A percentile compares a stretch with the other conserved stretches of the same genome.
Conservation (phyloP, 495 filamentous ascomycete genomes). For the Chaetomidium leptoderma region DNA sequence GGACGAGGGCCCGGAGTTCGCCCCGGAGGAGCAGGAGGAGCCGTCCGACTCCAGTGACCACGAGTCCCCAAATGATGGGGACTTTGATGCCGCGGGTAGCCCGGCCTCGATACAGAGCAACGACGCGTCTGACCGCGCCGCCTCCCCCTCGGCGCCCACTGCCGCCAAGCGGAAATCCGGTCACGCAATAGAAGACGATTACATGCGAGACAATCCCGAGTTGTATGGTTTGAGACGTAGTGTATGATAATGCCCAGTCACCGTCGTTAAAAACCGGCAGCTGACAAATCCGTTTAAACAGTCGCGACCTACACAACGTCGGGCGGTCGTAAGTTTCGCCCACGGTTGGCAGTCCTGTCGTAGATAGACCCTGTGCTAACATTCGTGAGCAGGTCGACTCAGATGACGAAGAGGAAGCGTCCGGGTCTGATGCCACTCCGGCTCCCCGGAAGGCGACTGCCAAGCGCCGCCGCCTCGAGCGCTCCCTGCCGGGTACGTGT, state of each 20-base stretch:
- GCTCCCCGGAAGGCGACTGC: slow-evolving; percentile 46
- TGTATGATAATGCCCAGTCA: slow-evolving; percentile 48
- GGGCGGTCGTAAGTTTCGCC: slow-evolving; percentile 46
- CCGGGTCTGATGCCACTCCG: slow-evolving; percentile 58
- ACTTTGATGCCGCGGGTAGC: slow-evolving; percentile 67
- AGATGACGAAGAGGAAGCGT: slow-evolving; percentile 70
- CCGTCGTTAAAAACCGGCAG: slow-evolving; percentile 9
- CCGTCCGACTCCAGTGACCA: slow-evolving; percentile 53
- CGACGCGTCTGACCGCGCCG: slow-evolving; percentile 55
- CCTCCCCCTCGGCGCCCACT: slow-evolving; percentile 60
- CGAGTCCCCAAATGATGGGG: slow-evolving; percentile 73
- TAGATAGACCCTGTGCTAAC: slow-evolving; percentile 25
- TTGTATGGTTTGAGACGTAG: slow-evolving; percentile 90
- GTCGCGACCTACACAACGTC: slow-evolving; percentile 50
- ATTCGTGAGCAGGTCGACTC: slow-evolving; percentile 56
- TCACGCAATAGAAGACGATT: slow-evolving; percentile 63
- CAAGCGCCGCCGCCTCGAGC: slow-evolving; percentile 49
- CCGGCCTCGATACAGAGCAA: slow-evolving; percentile 49
- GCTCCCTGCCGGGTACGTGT: slow-evolving; percentile 46
- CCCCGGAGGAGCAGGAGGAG: slow-evolving; percentile 31
- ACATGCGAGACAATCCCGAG: slow-evolving; percentile 88
- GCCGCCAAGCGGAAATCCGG: slow-evolving; percentile 72
- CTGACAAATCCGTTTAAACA: slow-evolving; percentile 37
- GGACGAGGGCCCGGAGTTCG: slow-evolving; percentile 60
- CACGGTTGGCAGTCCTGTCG: background rate